A percentile compares a stretch with the other conserved stretches of the same genome.
phyloP scores from a whole-genome alignment of 768 basidiomycete species.

The Xanthoconium purpureum region DNA sequence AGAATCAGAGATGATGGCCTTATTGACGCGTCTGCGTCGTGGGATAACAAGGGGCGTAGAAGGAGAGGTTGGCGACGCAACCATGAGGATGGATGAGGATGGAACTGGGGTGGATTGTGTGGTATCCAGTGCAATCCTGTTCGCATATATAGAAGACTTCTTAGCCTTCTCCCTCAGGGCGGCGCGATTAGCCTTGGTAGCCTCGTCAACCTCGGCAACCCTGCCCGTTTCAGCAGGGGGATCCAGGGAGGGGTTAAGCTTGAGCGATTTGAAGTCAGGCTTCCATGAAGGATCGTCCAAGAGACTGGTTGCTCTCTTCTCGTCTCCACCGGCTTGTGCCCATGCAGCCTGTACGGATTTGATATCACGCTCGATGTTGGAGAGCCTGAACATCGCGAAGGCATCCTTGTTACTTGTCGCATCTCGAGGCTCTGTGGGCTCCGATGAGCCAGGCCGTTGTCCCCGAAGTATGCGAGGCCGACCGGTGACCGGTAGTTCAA shows the following conservation, averaged over 20 bases:
- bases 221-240: slow-evolving; percentile 46
- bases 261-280: slow-evolving; percentile 23
- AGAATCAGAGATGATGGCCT: slow-evolving; percentile 62
- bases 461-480: slow-evolving; percentile 53
- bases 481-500: slow-evolving; percentile 41
- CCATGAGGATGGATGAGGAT: slow-evolving; percentile 29
- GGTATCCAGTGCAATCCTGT: slow-evolving; percentile 50
- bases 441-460: slow-evolving; percentile 33
- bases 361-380: slow-evolving; percentile 46
- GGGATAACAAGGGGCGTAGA: slow-evolving; percentile 40
- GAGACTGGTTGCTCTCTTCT: slow-evolving; percentile 55
- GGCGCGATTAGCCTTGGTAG: slow-evolving; percentile 60
- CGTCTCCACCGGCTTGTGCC: slow-evolving; percentile 58
- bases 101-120: slow-evolving; percentile 43
- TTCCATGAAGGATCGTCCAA: slow-evolving; percentile 58
- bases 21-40: slow-evolving; percentile 54
- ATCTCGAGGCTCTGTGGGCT: slow-evolving; percentile 31
- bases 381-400: slow-evolving; percentile 61
- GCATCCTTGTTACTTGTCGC: slow-evolving; percentile 17
- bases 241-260: slow-evolving; percentile 14
- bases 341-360: slow-evolving; percentile 61
- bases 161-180: slow-evolving; percentile 74
- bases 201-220: slow-evolving; percentile 71
- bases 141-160: slow-evolving; percentile 80
- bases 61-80: slow-evolving; percentile 39